Base-by-base conservation (phyloP, 805 yeast genomes). In the Yamadazyma sp. region DNA sequence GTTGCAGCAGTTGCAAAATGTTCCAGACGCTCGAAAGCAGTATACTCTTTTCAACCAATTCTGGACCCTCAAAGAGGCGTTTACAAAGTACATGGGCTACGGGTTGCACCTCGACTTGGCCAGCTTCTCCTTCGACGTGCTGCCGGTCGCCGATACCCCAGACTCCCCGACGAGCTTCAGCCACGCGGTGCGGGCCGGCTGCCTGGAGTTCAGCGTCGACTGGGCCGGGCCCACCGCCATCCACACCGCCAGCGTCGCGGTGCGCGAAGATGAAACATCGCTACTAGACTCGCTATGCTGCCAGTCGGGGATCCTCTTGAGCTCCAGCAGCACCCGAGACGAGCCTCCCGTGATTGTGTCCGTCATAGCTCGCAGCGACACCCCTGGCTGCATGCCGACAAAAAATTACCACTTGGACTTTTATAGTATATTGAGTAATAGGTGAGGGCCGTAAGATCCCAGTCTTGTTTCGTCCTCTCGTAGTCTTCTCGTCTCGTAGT, bases 41-140 rank as follows among this genome's bases (percentile, higher is more conserved):
- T 59, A 60, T 33, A 44, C 51, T 6, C 45, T 63, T 2, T 73
- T 82, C 47, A 74, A 82, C 13, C 77, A 77, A 26, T 67, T 73
- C 23, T 86, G 95, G 95, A 84, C 95, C 0, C 55, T 86, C 37
- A 86, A 86, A 53, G 95, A 86, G 54, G 78, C 87, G 14, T 83
- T 77, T 50, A 73, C 85, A 5, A 86, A 86, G 50, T 74, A 70
- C 25, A 48, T 73, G 2, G 95, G 95, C 0, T 58, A 70, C 12
- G 95, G 95, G 2, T 42, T 59, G 24, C 54, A 59, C 32, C 44
- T 59, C 10, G 59, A 59, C 19, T 37, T 59, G 14, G 14, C 46
- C 3, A 38, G 38, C 8, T 52, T 59, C 33, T 30, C 33, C 6
- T 59, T 57, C 19, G 27, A 16, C 12, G 13, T 32, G 24, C 16